Evolutionary conservation across 2,329 filamentous ascomycete species (phyloP).

Genomic region (Fonsecaea monophora): DNA sequence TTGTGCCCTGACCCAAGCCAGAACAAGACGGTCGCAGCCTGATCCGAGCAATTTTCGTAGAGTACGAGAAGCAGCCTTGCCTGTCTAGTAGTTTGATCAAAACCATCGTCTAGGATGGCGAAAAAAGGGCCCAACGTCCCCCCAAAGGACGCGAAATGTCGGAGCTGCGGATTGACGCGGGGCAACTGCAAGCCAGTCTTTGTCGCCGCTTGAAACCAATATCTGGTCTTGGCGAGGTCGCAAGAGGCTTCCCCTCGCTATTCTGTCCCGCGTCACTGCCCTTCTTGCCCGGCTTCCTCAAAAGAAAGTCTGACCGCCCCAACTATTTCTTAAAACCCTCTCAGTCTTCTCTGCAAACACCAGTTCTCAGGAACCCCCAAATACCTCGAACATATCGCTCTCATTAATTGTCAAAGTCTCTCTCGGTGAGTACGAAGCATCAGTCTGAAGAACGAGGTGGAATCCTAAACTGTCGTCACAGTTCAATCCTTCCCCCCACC

Average conservation of each 20-base stretch:
- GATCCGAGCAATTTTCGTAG: conserved; percentile 33
- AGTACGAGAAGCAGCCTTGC: conserved; percentile 16
- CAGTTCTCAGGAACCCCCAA: neutral
- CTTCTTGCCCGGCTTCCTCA: neutral
- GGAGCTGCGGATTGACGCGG: conserved; percentile 12
- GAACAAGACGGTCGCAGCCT: conserved; percentile 25
- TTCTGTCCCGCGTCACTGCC: conserved; percentile 14
- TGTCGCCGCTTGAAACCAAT: neutral
- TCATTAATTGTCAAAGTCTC: neutral
- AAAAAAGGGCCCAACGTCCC: neutral
- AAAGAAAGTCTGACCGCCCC: conserved; percentile 29
- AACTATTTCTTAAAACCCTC: conserved; percentile 20
- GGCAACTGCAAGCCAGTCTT: neutral
- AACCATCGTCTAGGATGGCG: neutral
- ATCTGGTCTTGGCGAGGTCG: conserved; percentile 11
- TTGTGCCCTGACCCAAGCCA: neutral
- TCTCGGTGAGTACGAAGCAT: conserved; percentile 9
- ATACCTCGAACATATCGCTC: neutral
- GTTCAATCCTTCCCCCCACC: conserved; percentile 31
- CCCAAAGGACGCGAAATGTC: neutral
- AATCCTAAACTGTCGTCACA: conserved; percentile 13
- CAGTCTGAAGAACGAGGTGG: neutral
- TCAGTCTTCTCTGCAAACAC: conserved; percentile 3
- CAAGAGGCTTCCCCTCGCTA: conserved; percentile 19
- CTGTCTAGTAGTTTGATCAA: neutral